Evolutionary conservation across 116 monocot species (phyloP).

Genomic region (Papilionanthe hybrid): DNA sequence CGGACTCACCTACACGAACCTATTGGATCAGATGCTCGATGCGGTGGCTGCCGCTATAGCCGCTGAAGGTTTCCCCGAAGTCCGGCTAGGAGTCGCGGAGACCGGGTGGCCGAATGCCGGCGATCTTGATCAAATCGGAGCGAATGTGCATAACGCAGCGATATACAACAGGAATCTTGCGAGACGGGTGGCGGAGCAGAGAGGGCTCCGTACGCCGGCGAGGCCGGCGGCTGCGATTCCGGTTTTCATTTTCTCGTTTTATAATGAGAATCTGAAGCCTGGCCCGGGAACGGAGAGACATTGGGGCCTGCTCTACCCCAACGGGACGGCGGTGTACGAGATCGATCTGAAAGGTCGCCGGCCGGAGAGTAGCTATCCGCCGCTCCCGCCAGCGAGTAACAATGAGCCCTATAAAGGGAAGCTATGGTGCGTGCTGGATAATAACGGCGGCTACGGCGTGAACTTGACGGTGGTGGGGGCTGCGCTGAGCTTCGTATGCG

Average conservation of each 20-base stretch:
- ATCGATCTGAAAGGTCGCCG: constrained; percentile 55
- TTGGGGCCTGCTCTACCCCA: constrained; percentile 83
- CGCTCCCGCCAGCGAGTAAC: constrained; percentile 48
- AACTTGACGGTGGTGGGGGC: no score
- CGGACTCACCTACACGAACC: constrained; percentile 64
- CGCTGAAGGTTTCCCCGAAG: constrained; percentile 35
- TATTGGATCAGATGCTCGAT: constrained; percentile 79
- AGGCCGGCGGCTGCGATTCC: constrained; percentile 44
- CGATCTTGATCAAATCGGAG: constrained; percentile 68
- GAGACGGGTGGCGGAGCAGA: constrained; percentile 24
- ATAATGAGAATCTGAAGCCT: constrained; percentile 72
- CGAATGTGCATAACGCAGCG: constrained; percentile 66
- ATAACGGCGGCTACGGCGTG: no score
- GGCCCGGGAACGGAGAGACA: constrained; percentile 84
- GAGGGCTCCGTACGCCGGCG: constrained; percentile 56
- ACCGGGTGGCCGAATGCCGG: constrained; percentile 95
- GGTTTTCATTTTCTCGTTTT: constrained; percentile 70
- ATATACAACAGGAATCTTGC: constrained; percentile 69
- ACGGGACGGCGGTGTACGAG: constrained; percentile 43
- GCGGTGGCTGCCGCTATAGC: constrained; percentile 61
- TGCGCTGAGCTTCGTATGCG: no score
- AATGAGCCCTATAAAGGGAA: constrained; percentile 51
- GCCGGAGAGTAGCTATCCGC: constrained; percentile 16
- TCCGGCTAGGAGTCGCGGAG: constrained; percentile 57
- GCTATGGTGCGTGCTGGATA: constrained; percentile 54